Evolutionary conservation across 2,329 filamentous ascomycete genomes (phyloP).

Genomic region (Exophiala xenobiotica): DNA sequence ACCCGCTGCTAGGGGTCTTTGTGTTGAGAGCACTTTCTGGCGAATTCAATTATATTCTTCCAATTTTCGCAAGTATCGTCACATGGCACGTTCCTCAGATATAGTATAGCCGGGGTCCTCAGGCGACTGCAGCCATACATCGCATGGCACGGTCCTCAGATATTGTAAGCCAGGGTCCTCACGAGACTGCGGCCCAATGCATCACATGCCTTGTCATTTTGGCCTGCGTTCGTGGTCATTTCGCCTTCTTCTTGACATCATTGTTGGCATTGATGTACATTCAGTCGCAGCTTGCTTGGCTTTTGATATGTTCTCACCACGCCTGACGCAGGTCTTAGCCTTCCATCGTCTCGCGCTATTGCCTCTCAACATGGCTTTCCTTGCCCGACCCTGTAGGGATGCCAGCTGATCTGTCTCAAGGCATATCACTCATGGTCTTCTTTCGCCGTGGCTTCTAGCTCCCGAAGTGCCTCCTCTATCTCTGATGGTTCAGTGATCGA

Average conservation of each 20-base stretch:
- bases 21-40: constrained; percentile 16
- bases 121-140: too few species aligned
- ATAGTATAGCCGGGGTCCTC: too few species aligned
- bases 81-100: background rate
- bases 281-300: too few species aligned
- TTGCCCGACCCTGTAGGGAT: too few species aligned
- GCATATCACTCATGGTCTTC: constrained; percentile 19
- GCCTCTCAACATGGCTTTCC: background rate
- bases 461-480: constrained; percentile 51
- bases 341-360: background rate
- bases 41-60: constrained; percentile 10
- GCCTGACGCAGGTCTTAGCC: background rate
- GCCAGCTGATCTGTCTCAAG: too few species aligned
- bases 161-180: too few species aligned
- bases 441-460: constrained; percentile 24
- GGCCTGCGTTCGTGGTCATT: too few species aligned
- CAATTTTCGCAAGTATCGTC: constrained; percentile 7
- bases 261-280: too few species aligned
- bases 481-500: constrained; percentile 79
- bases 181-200: too few species aligned
- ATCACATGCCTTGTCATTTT: too few species aligned
- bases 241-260: too few species aligned
- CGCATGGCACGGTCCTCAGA: too few species aligned
- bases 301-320: background rate
- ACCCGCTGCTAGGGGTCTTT: constrained; percentile 17